Evolutionary conservation across 352 stramenopile genomes (phyloP).

Genomic region (Phytophthora cajani): DNA sequence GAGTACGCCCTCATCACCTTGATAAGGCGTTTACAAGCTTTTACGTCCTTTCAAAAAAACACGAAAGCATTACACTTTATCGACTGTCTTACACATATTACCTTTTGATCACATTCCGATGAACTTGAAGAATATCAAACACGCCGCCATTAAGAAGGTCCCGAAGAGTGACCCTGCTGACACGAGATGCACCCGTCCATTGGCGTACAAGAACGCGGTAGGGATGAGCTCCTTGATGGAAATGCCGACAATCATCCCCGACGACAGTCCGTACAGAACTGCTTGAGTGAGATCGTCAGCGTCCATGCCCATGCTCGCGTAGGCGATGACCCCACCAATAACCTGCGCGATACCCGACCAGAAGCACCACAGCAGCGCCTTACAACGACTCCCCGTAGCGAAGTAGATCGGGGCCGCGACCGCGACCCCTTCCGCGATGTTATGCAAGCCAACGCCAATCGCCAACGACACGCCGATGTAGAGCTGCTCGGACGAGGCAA

Average conservation of each 20-base stretch:
- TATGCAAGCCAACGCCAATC: slow-evolving; percentile 95
- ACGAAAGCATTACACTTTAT: not conserved
- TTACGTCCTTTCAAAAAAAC: not conserved
- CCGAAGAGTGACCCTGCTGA: slow-evolving; percentile 81
- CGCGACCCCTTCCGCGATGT: slow-evolving; percentile 96
- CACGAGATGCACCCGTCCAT: slow-evolving; percentile 76
- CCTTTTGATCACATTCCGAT: slow-evolving; percentile 38
- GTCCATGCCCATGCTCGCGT: slow-evolving; percentile 69
- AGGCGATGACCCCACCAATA: slow-evolving; percentile 85
- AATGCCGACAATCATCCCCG: slow-evolving; percentile 95
- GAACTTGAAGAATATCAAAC: slow-evolving; percentile 88
- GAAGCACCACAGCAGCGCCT: slow-evolving; percentile 93
- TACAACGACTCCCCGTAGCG: slow-evolving; percentile 91
- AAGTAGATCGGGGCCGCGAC: slow-evolving; percentile 97
- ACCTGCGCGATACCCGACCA: slow-evolving; percentile 91
- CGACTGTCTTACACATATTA: not conserved
- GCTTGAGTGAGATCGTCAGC: slow-evolving; percentile 66
- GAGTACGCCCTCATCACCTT: not conserved
- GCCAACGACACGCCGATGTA: slow-evolving; percentile 89
- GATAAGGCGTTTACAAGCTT: not conserved
- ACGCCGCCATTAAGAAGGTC: slow-evolving; percentile 88
- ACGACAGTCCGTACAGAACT: slow-evolving; percentile 94
- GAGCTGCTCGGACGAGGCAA: slow-evolving; percentile 87
- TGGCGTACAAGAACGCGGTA: slow-evolving; percentile 90
- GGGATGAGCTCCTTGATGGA: slow-evolving; percentile 91